Evolutionary conservation across 2,329 filamentous ascomycete genomes (phyloP).

Genomic region (Aspergillus luchuensis): DNA sequence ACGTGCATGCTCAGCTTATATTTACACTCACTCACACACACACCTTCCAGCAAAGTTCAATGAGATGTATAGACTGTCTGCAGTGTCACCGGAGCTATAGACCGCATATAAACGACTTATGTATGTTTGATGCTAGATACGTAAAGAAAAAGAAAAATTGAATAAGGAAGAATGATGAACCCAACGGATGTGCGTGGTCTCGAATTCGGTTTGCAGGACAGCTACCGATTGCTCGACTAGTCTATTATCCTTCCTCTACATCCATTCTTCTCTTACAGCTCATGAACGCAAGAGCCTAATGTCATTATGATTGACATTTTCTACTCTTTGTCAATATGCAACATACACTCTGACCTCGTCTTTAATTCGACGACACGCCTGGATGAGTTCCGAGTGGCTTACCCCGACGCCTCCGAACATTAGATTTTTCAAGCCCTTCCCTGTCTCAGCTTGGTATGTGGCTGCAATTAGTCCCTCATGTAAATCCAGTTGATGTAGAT

Average conservation of each 20-base stretch:
- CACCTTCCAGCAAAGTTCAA: constrained; percentile 11
- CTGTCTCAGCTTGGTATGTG: neutral
- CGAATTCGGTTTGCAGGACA: neutral
- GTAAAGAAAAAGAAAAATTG: no score
- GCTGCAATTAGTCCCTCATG: neutral
- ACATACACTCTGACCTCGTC: neutral
- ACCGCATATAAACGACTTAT: neutral
- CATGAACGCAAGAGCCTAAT: neutral
- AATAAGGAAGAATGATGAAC: neutral
- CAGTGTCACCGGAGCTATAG: constrained; percentile 5
- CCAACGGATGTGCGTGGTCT: neutral
- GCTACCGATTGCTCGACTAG: neutral
- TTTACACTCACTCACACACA: no score
- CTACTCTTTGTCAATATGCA: neutral
- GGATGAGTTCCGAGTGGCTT: neutral
- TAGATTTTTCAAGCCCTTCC: neutral
- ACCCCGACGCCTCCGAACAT: neutral
- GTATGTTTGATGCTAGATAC: neutral
- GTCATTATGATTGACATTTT: neutral
- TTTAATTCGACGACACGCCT: neutral
- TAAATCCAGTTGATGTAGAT: neutral
- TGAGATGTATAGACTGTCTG: constrained; percentile 5
- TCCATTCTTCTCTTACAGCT: neutral
- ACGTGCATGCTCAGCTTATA: neutral
- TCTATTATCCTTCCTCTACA: neutral